Base-by-base conservation (phyloP, 495 filamentous ascomycete genomes). In the Aspergillus ellipticus region DNA sequence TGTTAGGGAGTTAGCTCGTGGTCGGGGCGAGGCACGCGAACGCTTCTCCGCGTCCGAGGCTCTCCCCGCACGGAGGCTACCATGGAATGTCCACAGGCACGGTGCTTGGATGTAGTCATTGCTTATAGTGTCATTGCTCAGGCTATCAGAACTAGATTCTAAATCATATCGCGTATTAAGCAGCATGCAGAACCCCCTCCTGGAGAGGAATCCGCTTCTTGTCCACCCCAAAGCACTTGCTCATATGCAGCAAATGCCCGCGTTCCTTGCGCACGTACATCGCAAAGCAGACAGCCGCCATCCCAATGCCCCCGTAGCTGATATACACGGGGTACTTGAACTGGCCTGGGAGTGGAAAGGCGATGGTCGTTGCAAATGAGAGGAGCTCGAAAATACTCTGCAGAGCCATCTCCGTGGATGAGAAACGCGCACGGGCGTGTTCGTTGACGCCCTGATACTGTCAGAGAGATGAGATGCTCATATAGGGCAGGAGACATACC, bases 371-470 rank as follows among this genome's bases (percentile, higher is more conserved):
- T 0, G 75, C 76, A 56, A 76, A 89, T 0, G 86, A 82, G 0
- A 81, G 56, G 35, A 89, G 71, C 63, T 90, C 87, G 56, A 88
- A 89, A 5, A 79, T 43, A 57, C 84, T 89, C 66, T 89, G 86
- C 8, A 80, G 71, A 0, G 84, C 73, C 24, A 78, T 70, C 62
- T 90, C 87, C 6, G 79, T 74, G 0, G 83, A 61, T 0, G 87
- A 89, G 61, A 90, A 89, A 0, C 73, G 57, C 4, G 82, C 85
- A 19, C 86, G 76, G 2, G 65, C 53, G 8, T 69, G 29, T 67
- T 68, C 57, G 22, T 82, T 66, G 10, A 85, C 74, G 51, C 79
- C 77, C 80, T 81, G 47, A 46, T 19, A 39, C 0, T 35, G 39
- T 49, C 9, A 42, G n/a, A n/a, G n/a, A n/a, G n/a, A n/a, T n/a